These are phyloP conservation scores for Diplodia mutila DNA, from an alignment of 2,329 filamentous ascomycete species.

Conservation along the genomic window DNA sequence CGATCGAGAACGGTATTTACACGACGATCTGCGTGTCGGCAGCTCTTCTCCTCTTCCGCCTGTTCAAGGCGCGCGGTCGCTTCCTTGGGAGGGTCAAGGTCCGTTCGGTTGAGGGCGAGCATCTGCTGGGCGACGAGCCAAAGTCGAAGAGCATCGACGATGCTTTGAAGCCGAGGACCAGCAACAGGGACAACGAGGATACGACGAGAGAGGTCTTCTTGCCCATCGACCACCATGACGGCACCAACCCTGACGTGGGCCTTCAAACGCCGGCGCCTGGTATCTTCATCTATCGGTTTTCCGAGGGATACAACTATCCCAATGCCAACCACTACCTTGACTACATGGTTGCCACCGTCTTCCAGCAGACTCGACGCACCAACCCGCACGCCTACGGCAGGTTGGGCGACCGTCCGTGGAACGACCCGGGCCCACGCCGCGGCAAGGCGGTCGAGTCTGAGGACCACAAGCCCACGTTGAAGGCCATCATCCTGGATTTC, in stretches of 20 bases:
- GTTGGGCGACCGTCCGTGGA: conserved; percentile 75
- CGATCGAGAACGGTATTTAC: conserved; percentile 93
- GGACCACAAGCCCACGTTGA: conserved; percentile 68
- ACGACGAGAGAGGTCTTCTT: conserved; percentile 79
- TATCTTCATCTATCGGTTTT: conserved; percentile 94
- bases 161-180: conserved; percentile 22
- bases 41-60: conserved; percentile 78
- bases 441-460: conserved; percentile 53
- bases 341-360: conserved; percentile 55
- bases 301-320: conserved; percentile 94
- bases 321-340: conserved; percentile 91
- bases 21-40: conserved; percentile 77
- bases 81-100: conserved; percentile 85
- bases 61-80: conserved; percentile 78
- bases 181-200: conserved; percentile 46
- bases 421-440: conserved; percentile 78
- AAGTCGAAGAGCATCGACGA: conserved; percentile 44
- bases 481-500: conserved; percentile 93
- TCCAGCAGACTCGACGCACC: conserved; percentile 72
- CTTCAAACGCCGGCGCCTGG: conserved; percentile 85
- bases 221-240: conserved; percentile 84
- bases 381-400: conserved; percentile 66
- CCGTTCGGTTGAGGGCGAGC: conserved; percentile 80
- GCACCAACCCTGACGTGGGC: conserved; percentile 81
- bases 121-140: conserved; percentile 67